Conservation (phyloP, 257 asterid species). For the Euphrasia confusa region DNA sequence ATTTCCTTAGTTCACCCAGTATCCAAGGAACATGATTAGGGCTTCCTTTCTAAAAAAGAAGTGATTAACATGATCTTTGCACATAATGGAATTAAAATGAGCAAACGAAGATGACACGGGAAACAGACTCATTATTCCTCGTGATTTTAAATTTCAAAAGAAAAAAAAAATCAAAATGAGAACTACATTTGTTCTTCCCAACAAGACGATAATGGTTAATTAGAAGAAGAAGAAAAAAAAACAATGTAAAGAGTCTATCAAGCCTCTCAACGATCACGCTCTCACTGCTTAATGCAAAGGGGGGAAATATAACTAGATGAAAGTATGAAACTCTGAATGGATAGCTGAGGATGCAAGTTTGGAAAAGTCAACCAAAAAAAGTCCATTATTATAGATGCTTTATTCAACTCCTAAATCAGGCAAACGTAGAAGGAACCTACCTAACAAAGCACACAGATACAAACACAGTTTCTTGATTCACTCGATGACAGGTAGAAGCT, state of each 20-base stretch:
- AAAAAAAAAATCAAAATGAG: neutral
- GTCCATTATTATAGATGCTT: slow-evolving; percentile 4
- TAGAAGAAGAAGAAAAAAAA: neutral
- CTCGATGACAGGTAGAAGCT: slow-evolving; percentile 11
- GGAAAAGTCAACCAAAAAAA: slow-evolving; percentile 1
- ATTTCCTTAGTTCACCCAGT: slow-evolving; percentile 6
- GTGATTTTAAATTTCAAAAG: neutral
- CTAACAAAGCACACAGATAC: neutral
- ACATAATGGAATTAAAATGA: neutral
- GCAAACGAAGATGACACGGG: neutral
- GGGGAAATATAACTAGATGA: neutral
- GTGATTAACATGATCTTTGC: neutral
- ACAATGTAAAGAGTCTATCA: no score
- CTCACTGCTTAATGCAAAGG: slow-evolving; percentile 3
- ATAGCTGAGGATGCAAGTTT: neutral
- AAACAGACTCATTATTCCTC: slow-evolving; percentile 1
- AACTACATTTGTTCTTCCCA: neutral
- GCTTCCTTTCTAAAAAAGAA: neutral
- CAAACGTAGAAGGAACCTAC: neutral
- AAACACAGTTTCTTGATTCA: neutral
- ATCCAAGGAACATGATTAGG: neutral
- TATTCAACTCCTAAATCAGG: neutral
- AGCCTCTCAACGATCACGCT: neutral
- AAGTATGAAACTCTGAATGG: neutral
- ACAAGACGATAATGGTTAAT: slow-evolving; percentile 2